Evolutionary conservation across 805 yeast species (phyloP), one percentile per base, ranked within the genome.

Genomic region (Zygosaccharomyces gambellarensis): DNA sequence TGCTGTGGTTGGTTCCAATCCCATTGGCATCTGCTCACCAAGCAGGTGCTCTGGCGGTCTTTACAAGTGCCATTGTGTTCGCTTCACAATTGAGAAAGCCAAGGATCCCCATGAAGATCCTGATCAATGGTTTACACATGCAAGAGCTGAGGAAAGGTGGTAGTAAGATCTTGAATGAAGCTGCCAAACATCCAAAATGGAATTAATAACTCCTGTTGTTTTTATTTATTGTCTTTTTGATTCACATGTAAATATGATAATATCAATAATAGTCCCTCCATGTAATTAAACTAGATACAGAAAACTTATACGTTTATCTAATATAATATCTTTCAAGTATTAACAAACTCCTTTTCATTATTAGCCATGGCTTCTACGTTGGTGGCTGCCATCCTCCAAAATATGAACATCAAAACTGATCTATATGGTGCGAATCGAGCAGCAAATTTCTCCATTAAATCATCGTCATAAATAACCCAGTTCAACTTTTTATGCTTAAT

Each of bases 1-100:
- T 94, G 57, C 67, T 90, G 21, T 90, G 87, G 66, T 75, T 90
- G 48, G 98, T 94, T 21, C 99, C 99, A 27, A 82, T 87, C 22
- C 87, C 96, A 28, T 70, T 92, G 42, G 99, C 97, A 1, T 95
- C 97, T 3, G 80, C 90, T 5, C 99, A 94, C 66, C 99, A 94
- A 73, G 97, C 96, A 7, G 98, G 98, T 58, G 96, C 97, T 1
- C 71, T 94, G 58, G 95, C 95, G 0, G 74, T 94, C 43, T 73
- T 94, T 59, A 90, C 99, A 0, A 76, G 86, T 12, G 78, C 89
- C n/a, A 72, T 92, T 50, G 74, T 84, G 9, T 71, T 82, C 47
- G 77, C 81, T 9, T 74, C 80, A 49, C 75, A 79, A 47, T 67
- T 87, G 57, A 73, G 82, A 53, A 75, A 74, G 54, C 90, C 90